Evolutionary conservation across 495 filamentous ascomycete genomes (phyloP), one percentile per base, ranked within the genome.

Genomic region (Neurospora sp.): DNA sequence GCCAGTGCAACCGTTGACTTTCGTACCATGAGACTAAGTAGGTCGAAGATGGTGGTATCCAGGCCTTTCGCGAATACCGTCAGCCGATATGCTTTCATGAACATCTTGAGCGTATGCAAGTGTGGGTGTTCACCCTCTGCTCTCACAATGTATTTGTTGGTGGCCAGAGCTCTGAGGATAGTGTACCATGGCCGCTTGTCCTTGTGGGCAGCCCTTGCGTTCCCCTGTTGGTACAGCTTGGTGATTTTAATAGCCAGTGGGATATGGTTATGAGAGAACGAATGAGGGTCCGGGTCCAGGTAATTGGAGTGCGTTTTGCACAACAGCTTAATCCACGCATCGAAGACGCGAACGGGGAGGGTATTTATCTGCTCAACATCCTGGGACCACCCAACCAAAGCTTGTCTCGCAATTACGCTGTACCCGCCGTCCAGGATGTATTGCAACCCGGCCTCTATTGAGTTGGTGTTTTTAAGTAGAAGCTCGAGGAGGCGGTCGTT

Each of bases 251-350:
- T 77, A 9, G 79, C 79, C 27, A 77, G 73, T 10, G 69, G 54
- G 31, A 79, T 73, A 38, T 23, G 23, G 35, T 44, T 46, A 23
- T 37, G 16, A 44, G 42, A 72, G 31, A 27, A 66, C 44, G 27
- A 37, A 12, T 31, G 27, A 20, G 71, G 18, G 18, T 69, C 42
- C 18, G 54, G 71, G 11, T 23, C n/a, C 12, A 10, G 16, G 42
- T 69, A 66, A 11, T 70, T 78, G 70, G 54, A 80, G 70, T 78
- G 78, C 7, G 76, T 72, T 37, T 72, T 76, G 73, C 84, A 85
- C 41, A 86, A 78, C 69, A 84, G 78, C 31, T 71, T 42, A 37
- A 86, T 81, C 74, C 84, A 86, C 20, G 80, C 81, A 54, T 78
- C 79, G 71, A 85, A 81, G 16, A 81, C 46, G 12, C 66, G 7